Base-by-base conservation (phyloP, 2,329 filamentous ascomycete species). In the Botryotinia calthae region DNA sequence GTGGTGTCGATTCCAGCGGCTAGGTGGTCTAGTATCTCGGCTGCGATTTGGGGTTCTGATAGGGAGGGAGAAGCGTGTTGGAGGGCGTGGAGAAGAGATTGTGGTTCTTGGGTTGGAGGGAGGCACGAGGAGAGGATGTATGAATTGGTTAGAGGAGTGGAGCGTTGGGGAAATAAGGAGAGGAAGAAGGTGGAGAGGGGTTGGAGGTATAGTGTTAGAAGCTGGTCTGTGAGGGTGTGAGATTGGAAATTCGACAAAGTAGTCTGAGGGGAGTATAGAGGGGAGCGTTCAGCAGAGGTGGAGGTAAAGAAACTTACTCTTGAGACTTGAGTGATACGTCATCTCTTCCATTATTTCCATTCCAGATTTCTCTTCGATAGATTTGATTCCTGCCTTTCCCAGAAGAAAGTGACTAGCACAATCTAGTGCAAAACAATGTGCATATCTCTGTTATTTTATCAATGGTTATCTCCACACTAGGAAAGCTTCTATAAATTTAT, bases 171-270 rank as follows among this genome's bases (percentile, higher is more conserved):
- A 82, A 98, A 96, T 78, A 94, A 31, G 3, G 61, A 64, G 34
- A 90, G 95, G 81, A 98, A 97, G 3, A 94, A 97, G 82, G 97
- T 97, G 83, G 98, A 95, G 80, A 98, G 97, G 58, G 94, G 98
- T 58, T 95, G 95, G 82, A 98, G 98, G 84, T 98, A 98, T 83
- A 78, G 77, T 54, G 76, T 75, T 10, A 73, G 54, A 34, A 79
- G 88, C 86, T 76, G 86, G 82, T 61, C 89, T 85, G 88, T 87
- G 74, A 62, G 20, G 37, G 22, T 73, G 22, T 72, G 64, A 22
- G 20, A n/a, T 58, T 59, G 37, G 18, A 9, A 5, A 59, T 14
- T 9, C 1, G 58, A 34, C 12, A 7, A 2, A 40, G 1, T 18
- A 54, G 8, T 16, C 16, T 28, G n/a, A 28, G 51, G 22, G 48